Conservation (phyloP, 768 basidiomycete genomes). For the Trametopsis cervina region DNA sequence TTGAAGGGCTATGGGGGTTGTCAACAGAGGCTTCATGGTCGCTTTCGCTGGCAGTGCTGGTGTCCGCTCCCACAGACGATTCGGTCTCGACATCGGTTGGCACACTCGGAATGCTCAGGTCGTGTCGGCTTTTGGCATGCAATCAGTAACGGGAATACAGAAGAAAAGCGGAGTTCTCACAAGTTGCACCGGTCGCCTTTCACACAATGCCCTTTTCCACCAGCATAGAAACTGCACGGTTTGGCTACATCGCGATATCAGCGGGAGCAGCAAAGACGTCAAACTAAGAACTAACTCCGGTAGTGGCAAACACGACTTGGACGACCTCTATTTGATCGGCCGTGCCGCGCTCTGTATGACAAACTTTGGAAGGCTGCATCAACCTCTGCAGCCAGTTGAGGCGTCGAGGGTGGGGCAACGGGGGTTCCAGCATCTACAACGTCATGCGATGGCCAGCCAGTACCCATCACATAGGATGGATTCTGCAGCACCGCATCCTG, state of each 20-base stretch:
- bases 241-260: conserved; percentile 5
- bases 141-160: not conserved
- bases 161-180: conserved; percentile 1
- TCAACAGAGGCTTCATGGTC: not conserved
- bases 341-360: not conserved
- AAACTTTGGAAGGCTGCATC: not conserved
- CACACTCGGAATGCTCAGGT: not conserved
- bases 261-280: not conserved
- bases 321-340: not conserved
- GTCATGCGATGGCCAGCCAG: not conserved
- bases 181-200: conserved; percentile 14
- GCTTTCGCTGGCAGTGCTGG: not conserved
- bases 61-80: not conserved
- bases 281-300: not conserved
- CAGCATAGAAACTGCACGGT: conserved; percentile 8
- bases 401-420: not conserved
- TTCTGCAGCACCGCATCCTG: not conserved
- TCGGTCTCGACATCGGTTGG: not conserved
- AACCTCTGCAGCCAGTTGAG: not conserved
- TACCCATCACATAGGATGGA: no score
- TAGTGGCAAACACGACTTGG: not conserved
- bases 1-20: conserved; percentile 17
- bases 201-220: conserved; percentile 5
- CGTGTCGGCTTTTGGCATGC: conserved; percentile 1
- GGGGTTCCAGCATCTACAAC: not conserved